phyloP scores from a whole-genome alignment of 2,329 filamentous ascomycete genomes.

The Tolypocladium tropicale region DNA sequence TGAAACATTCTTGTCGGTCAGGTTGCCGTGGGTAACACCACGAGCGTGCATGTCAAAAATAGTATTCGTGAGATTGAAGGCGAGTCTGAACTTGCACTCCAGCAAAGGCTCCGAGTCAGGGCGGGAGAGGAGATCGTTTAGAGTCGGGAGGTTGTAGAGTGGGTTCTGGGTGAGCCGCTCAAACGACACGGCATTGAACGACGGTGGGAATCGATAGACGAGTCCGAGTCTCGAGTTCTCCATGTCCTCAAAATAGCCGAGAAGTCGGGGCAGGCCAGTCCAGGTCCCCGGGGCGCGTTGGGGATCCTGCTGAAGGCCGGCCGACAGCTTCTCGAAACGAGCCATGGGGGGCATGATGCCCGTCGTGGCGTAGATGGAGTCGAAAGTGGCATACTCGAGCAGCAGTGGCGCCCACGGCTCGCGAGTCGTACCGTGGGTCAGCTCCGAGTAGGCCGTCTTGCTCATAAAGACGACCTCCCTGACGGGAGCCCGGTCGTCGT shows the following conservation, averaged over 20 bases:
- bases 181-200: slow-evolving; percentile 49
- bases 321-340: slow-evolving; percentile 53
- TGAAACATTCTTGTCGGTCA: slow-evolving; percentile 56
- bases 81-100: slow-evolving; percentile 67
- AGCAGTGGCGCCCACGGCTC: slow-evolving; percentile 48
- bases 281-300: slow-evolving; percentile 43
- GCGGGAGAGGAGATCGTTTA: slow-evolving; percentile 41
- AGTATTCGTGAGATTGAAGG: slow-evolving; percentile 61
- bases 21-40: slow-evolving; percentile 60
- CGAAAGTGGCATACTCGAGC: slow-evolving; percentile 60
- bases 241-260: slow-evolving; percentile 68
- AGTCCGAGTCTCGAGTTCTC: slow-evolving; percentile 60
- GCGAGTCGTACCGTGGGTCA: slow-evolving; percentile 29
- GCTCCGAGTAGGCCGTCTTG: slow-evolving; percentile 40
- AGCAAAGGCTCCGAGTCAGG: slow-evolving; percentile 52
- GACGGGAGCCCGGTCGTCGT: slow-evolving; percentile 16
- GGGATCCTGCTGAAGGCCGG: slow-evolving; percentile 44
- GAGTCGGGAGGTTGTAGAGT: slow-evolving; percentile 39
- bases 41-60: slow-evolving; percentile 64
- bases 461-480: slow-evolving; percentile 40
- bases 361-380: slow-evolving; percentile 50
- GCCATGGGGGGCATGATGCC: slow-evolving; percentile 55
- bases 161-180: slow-evolving; percentile 40
- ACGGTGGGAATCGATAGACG: slow-evolving; percentile 61
- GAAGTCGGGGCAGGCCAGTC: slow-evolving; percentile 49